Base-by-base conservation (phyloP, 495 filamentous ascomycete genomes). In the Penicillium desertorum region DNA sequence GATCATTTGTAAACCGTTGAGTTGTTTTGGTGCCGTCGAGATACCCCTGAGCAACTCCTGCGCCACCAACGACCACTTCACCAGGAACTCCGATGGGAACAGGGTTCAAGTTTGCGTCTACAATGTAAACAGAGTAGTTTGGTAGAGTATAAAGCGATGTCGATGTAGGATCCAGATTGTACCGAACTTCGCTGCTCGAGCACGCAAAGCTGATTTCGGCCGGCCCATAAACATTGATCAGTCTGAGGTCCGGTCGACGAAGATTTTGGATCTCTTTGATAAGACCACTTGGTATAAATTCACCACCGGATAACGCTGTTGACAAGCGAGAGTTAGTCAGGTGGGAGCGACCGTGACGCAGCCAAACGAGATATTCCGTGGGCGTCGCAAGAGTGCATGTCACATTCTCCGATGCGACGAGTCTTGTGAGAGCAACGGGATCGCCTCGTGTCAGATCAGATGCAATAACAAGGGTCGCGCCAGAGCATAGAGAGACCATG, bases 51-150 rank as follows among this genome's bases (percentile, higher is more conserved):
- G 73, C 66, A 11, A 81, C 63, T 16, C 72, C 72, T 5, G 71
- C 65, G 3, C 80, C 80, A 2, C 69, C 79, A 53, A 81, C 58
- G 22, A 61, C 49, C 4, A 83, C 64, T 58, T 83, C 74, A 10
- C 79, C 80, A n/a, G 76, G 60, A 8, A 73, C 45, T 6, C 77
- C 78, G 32, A 67, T 45, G 0, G 78, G 76, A 0, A 83, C 43
- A 2, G 76, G 73, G 0, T 72, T 62, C 6, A 74, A 22, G 6
- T 65, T 22, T 16, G 73, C 57, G 42, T 82, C 80, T 1, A 85
- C 47, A 36, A 85, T 68, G 59, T 77, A 79, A 19, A 79, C 76
- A 1, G 70, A 58, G 58, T 78, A 77, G 49, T 80, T 79, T 5
- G 77, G 71, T 14, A 78, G 49, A 0, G 70, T 60, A 14, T 61